phyloP scores from a whole-genome alignment of 352 stramenopile genomes.

The Globisporangium okanoganense region DNA sequence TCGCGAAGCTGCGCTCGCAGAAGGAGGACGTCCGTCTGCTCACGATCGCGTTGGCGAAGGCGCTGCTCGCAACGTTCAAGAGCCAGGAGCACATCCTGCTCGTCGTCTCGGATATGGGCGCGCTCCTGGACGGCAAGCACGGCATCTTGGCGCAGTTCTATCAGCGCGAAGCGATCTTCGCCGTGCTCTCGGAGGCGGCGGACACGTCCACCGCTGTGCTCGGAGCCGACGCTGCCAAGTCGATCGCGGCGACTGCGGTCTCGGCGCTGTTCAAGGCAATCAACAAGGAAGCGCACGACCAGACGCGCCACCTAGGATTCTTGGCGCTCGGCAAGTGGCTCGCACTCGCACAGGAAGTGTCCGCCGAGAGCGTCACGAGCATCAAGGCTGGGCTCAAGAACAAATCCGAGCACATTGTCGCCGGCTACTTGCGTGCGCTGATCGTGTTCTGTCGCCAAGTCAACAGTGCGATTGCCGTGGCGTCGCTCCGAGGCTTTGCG shows the following conservation, averaged over 20 bases:
- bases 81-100: constrained; percentile 46
- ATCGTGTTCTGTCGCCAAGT: constrained; percentile 39
- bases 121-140: constrained; percentile 75
- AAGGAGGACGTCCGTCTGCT: constrained; percentile 73
- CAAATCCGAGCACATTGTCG: constrained; percentile 69
- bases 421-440: constrained; percentile 58
- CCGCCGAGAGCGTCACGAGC: constrained; percentile 29
- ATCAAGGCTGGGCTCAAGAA: constrained; percentile 59
- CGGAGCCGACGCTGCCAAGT: constrained; percentile 28
- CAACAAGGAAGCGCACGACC: constrained; percentile 81
- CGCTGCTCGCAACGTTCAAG: constrained; percentile 47
- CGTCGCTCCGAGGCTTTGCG: constrained; percentile 29
- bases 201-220: constrained; percentile 24
- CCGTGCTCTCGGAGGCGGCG: constrained; percentile 56
- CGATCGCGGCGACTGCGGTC: constrained; percentile 43
- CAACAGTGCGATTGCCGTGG: constrained; percentile 19
- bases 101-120: constrained; percentile 51
- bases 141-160: constrained; percentile 88
- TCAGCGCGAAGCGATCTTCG: constrained; percentile 69
- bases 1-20: constrained; percentile 73
- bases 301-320: constrained; percentile 68
- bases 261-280: constrained; percentile 64
- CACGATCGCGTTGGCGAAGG: constrained; percentile 43
- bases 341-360: constrained; percentile 47
- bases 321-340: constrained; percentile 77